Percentiles rank a stretch among this genome's conserved stretches.
Evolutionary conservation across 805 yeast genomes (phyloP).

Genomic region (Naumovozyma castellii): DNA sequence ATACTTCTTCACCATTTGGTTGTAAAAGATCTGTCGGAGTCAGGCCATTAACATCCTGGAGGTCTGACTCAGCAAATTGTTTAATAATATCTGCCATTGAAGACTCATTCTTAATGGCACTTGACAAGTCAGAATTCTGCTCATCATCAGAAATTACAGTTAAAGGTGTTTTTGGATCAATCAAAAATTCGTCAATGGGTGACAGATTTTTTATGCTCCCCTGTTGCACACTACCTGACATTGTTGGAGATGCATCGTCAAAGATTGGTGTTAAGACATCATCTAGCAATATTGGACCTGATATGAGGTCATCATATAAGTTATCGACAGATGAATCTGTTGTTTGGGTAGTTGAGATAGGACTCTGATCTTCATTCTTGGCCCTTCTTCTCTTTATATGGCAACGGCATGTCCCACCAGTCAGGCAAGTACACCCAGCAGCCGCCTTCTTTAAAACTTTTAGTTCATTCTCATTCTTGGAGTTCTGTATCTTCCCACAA

Average conservation of each 20-base stretch:
- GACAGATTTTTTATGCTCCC: too few relatives aligned
- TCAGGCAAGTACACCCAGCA: conserved; percentile 3
- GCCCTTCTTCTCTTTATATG: conserved; percentile 6
- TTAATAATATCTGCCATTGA: neutral
- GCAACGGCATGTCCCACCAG: conserved; percentile 9
- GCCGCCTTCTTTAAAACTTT: conserved; percentile 1
- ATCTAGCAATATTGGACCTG: neutral
- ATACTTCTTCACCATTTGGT: too few relatives aligned
- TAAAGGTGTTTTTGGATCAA: neutral
- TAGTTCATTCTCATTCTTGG: neutral
- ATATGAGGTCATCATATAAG: neutral
- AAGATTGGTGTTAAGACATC: neutral
- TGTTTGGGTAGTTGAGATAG: neutral
- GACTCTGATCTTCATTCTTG: neutral
- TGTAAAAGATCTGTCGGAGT: too few relatives aligned
- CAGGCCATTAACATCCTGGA: neutral
- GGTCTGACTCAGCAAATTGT: neutral
- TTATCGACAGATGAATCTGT: neutral
- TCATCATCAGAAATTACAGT: neutral
- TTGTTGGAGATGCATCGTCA: neutral
- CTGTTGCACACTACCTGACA: too few relatives aligned
- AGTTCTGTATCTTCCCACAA: conserved; percentile 5
- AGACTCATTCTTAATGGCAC: neutral
- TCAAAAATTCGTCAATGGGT: too few relatives aligned
- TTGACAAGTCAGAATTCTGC: neutral